Percentiles rank a stretch among this genome's conserved stretches.
Conservation (phyloP, 2,329 filamentous ascomycete species). For the Xylariales sp. region DNA sequence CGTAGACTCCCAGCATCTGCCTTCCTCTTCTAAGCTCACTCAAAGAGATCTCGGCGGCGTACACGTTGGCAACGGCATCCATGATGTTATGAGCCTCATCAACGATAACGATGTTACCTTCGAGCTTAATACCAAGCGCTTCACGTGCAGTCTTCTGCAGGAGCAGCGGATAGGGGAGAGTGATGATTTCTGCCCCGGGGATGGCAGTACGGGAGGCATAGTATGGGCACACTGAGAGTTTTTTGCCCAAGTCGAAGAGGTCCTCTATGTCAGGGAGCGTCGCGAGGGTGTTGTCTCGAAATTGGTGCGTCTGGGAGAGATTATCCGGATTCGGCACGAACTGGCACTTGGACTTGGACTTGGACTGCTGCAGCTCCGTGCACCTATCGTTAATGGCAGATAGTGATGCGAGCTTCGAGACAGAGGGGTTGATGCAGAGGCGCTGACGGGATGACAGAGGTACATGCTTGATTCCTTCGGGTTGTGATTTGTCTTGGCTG, state of each 20-base stretch:
- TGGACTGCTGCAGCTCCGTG: constrained; percentile 79
- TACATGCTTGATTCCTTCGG: constrained; percentile 71
- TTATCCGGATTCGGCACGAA: constrained; percentile 78
- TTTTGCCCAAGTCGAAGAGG: constrained; percentile 70
- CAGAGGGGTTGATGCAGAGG: constrained; percentile 82
- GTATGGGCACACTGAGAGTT: constrained; percentile 83
- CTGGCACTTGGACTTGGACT: constrained; percentile 62
- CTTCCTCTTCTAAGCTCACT: constrained; percentile 69
- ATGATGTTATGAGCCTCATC: constrained; percentile 98
- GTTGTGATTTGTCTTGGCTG: constrained; percentile 17
- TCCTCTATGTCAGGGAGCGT: constrained; percentile 93
- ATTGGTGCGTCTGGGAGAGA: constrained; percentile 66
- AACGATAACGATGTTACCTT: constrained; percentile 87
- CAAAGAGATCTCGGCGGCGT: constrained; percentile 73
- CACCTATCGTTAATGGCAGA: constrained; percentile 93
- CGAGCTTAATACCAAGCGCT: constrained; percentile 79
- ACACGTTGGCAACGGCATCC: constrained; percentile 85
- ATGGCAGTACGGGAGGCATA: constrained; percentile 88
- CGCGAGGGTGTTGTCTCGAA: constrained; percentile 80
- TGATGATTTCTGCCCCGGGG: constrained; percentile 83
- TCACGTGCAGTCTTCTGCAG: constrained; percentile 85
- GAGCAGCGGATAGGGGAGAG: constrained; percentile 85
- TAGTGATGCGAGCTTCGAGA: constrained; percentile 64
- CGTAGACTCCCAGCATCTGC: constrained; percentile 73
- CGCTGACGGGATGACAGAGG: constrained; percentile 84